These are phyloP conservation scores for Ophiostoma piceae DNA, from an alignment of 2,329 filamentous ascomycete species.

Conservation along the genomic window DNA sequence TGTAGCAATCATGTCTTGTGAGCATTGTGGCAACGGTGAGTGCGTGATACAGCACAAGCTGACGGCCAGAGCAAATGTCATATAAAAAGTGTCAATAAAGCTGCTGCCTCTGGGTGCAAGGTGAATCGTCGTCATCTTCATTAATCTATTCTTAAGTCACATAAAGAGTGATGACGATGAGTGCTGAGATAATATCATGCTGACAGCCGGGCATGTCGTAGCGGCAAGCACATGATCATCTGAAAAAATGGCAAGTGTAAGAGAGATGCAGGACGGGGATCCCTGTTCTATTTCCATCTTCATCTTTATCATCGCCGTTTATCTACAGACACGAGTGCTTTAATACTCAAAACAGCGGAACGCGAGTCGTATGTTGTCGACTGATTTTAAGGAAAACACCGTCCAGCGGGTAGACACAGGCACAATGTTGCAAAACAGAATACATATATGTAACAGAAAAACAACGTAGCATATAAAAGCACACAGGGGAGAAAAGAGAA, in stretches of 20 bases:
- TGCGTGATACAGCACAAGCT: background rate
- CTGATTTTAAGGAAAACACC: background rate
- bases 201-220: background rate
- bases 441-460: background rate
- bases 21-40: background rate
- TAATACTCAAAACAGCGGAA: background rate
- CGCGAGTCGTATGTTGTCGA: background rate
- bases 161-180: background rate
- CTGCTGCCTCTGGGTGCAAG: background rate
- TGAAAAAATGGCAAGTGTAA: background rate
- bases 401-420: background rate
- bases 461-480: background rate
- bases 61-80: too few species aligned
- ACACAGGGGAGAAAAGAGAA: background rate
- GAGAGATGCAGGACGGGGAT: background rate
- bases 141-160: background rate
- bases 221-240: background rate
- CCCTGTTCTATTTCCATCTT: background rate
- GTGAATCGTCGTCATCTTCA: background rate
- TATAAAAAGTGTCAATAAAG: too few species aligned
- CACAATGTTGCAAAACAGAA: background rate
- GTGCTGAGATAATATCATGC: background rate
- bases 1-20: background rate
- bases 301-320: too few species aligned
- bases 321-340: too few species aligned